A percentile compares a stretch with the other conserved stretches of the same genome.
Evolutionary conservation across 352 stramenopile species (phyloP).

Genomic region (Phytophthora sp.): DNA sequence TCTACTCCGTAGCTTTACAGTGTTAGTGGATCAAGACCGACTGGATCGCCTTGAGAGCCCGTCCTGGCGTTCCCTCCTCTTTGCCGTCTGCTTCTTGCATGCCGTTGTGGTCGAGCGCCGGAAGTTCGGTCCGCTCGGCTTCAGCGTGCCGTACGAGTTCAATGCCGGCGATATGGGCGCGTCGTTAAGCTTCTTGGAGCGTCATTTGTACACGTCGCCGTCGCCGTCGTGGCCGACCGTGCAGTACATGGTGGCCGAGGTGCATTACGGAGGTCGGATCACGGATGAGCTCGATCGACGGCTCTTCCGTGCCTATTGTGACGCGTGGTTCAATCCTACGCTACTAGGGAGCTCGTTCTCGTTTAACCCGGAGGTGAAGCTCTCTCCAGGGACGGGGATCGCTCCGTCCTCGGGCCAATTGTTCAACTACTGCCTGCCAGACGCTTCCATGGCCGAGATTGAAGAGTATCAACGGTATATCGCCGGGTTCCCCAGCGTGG

Average conservation of each 20-base stretch:
- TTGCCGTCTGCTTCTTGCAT: conserved; percentile 80
- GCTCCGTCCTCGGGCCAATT: conserved; percentile 22
- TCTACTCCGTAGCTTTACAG: conserved; percentile 72
- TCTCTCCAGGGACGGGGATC: conserved; percentile 28
- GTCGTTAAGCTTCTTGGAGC: conserved; percentile 72
- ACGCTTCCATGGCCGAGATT: conserved; percentile 47
- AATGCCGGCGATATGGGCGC: conserved; percentile 76
- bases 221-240: conserved; percentile 71
- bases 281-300: conserved; percentile 81
- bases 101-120: conserved; percentile 75
- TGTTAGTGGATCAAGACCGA: conserved; percentile 84
- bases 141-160: conserved; percentile 82
- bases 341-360: conserved; percentile 66
- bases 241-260: conserved; percentile 85
- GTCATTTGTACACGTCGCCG: conserved; percentile 66
- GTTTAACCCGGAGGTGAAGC: conserved; percentile 69
- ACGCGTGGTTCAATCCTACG: conserved; percentile 74
- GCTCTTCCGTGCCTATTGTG: conserved; percentile 76
- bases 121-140: conserved; percentile 82
- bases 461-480: conserved; percentile 79
- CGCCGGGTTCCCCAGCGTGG: conserved; percentile 62
- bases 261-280: conserved; percentile 84
- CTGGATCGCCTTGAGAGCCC: conserved; percentile 72
- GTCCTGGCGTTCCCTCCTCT: conserved; percentile 71
- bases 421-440: conserved; percentile 67